These are phyloP conservation scores for Diaporthe citri DNA, from an alignment of 2,329 filamentous ascomycete species.

Conservation along the genomic window DNA sequence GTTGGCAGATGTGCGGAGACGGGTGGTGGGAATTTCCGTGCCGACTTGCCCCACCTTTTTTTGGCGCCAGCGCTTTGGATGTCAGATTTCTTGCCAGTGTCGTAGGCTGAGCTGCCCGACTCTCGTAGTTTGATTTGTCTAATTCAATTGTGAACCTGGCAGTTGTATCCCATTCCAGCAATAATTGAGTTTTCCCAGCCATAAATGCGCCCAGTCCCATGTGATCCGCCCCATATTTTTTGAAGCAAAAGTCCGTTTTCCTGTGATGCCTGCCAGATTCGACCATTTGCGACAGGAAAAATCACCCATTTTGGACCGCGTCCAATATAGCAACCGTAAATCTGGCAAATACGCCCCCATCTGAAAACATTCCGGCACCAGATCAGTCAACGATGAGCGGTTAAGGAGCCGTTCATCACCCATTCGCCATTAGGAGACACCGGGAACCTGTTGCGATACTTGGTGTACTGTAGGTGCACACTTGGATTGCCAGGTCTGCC, in stretches of 20 bases:
- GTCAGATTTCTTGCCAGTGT: too few relatives aligned
- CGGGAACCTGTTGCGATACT: background rate
- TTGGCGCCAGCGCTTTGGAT: too few relatives aligned
- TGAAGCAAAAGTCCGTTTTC: background rate
- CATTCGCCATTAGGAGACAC: background rate
- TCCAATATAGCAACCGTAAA: background rate
- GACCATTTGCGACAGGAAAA: background rate
- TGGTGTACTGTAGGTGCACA: background rate
- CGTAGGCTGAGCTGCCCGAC: background rate
- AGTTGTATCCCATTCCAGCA: background rate
- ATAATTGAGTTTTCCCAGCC: background rate
- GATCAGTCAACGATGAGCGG: background rate
- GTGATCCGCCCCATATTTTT: background rate
- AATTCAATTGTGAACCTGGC: background rate
- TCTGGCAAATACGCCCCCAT: background rate
- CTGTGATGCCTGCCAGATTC: background rate
- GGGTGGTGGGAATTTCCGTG: too few relatives aligned
- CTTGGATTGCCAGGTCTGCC: background rate
- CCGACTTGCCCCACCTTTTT: too few relatives aligned
- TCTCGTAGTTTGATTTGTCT: background rate
- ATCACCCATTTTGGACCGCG: background rate
- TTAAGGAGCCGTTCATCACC: background rate
- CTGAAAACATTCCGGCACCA: background rate
- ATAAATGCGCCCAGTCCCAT: background rate
- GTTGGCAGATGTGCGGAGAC: too few relatives aligned